Evolutionary conservation across 306 rosid genomes (phyloP).

Genomic region (Luffa acutangula): DNA sequence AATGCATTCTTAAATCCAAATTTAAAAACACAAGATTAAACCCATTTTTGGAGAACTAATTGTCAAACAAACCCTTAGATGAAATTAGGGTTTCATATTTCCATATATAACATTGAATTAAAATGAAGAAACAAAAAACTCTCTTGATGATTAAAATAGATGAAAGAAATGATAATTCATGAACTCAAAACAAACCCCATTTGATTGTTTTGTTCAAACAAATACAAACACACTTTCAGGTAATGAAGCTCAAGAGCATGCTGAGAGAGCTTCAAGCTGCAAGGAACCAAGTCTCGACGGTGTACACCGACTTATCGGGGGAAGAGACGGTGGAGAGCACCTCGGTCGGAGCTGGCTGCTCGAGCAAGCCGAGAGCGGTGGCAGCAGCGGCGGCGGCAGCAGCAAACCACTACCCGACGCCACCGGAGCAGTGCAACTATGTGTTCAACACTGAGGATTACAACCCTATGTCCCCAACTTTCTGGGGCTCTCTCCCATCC

Average conservation of each 20-base stretch:
- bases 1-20: too few species aligned
- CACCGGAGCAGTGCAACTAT: conserved; percentile 31
- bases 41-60: too few species aligned
- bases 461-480: conserved; percentile 44
- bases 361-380: conserved; percentile 13
- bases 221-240: conserved; percentile 21
- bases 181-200: not conserved
- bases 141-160: not conserved
- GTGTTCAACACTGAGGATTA: conserved; percentile 48
- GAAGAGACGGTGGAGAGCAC: conserved; percentile 91
- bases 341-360: conserved; percentile 32
- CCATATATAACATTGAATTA: not conserved
- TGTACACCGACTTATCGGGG: conserved; percentile 64
- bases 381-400: not conserved
- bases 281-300: conserved; percentile 47
- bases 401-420: not conserved
- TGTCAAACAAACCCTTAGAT: not conserved
- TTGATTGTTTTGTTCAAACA: not conserved
- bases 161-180: not conserved
- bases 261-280: conserved; percentile 46
- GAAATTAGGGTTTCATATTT: not conserved
- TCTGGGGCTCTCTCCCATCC: conserved; percentile 30
- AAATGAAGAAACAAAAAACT: not conserved
- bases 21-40: too few species aligned
- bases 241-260: conserved; percentile 53